Conservation (phyloP, 305 asterid species). For the Fraxinus velutina region DNA sequence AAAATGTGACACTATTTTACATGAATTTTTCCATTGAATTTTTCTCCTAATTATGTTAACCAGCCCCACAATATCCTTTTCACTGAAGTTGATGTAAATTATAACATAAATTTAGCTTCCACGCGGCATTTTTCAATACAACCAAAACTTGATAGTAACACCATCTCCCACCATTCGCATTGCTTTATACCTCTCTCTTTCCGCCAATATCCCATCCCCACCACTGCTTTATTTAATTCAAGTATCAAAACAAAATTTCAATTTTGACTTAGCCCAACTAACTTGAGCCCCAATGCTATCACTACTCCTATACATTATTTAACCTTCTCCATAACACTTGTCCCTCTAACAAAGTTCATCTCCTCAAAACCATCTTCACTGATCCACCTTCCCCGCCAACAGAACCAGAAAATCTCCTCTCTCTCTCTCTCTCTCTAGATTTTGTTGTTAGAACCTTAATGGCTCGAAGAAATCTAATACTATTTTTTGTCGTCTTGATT, state of each 20-base stretch:
- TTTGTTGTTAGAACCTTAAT: background rate
- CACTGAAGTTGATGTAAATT: background rate
- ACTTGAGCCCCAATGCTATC: constrained; percentile 27
- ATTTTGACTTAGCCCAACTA: constrained; percentile 37
- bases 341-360: constrained; percentile 14
- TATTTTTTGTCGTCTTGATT: constrained; percentile 5
- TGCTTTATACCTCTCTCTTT: background rate
- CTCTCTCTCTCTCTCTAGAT: background rate
- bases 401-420: background rate
- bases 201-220: background rate
- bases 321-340: background rate
- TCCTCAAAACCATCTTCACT: constrained; percentile 12
- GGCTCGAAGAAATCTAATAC: constrained; percentile 10
- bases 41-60: background rate
- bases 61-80: background rate
- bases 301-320: background rate
- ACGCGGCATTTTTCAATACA: constrained; percentile 21
- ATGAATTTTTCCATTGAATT: background rate
- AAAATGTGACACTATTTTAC: background rate
- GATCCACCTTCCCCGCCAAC: background rate
- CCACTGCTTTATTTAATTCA: background rate
- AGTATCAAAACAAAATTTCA: background rate
- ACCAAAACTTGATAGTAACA: background rate
- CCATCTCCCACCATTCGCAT: background rate
- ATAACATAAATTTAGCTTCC: constrained; percentile 11